Base-by-base conservation (phyloP, 2,329 filamentous ascomycete genomes). In the Xylaria sp. region DNA sequence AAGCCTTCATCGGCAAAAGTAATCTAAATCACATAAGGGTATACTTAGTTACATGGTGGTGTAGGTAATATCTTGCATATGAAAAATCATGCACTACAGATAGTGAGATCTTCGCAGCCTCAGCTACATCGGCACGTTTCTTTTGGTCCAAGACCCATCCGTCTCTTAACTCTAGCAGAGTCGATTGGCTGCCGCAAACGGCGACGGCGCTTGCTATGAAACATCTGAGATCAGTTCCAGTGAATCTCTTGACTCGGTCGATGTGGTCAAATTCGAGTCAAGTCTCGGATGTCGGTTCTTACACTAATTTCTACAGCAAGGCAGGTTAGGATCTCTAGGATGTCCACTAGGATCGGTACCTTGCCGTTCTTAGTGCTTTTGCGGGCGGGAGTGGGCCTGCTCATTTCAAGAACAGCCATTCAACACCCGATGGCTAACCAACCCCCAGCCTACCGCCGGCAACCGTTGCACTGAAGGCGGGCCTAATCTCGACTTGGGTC, bases 351-450 rank as follows among this genome's bases (percentile, higher is more conserved):
- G 53, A 66, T 66, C 63, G 63, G 68, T 68, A 55, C 68, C 60
- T 66, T 63, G 48, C 68, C 60, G 46, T 46, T 63, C 45, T 52
- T 63, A 60, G 60, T 48, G 39, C 45, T 52, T 20, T 62, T 56
- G 39, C 39, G 46, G 66, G 48, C 28, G 55, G 7, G 15, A 65
- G 69, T 62, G 69, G 69, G 57, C 3, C 66, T 55, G 5, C 57
- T 70, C 66, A 70, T 69, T 69, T 69, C 66, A 55, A 46, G 18
- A 53, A 20, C 43, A 63, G 28, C 69, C 69, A 70, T 9, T 61
- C 63, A 69, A 39, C 36, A 7, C 39, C 60, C 12, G n/a, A 41
- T 39, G 28, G 10, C 32, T 45, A 58, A 32, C 60, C 60, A 15
- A 56, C 53, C 60, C 60, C 66, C 43, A 69, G 69, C 46, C 66